phyloP scores from a whole-genome alignment of 495 filamentous ascomycete species.

The Lineolata rhizophorae region DNA sequence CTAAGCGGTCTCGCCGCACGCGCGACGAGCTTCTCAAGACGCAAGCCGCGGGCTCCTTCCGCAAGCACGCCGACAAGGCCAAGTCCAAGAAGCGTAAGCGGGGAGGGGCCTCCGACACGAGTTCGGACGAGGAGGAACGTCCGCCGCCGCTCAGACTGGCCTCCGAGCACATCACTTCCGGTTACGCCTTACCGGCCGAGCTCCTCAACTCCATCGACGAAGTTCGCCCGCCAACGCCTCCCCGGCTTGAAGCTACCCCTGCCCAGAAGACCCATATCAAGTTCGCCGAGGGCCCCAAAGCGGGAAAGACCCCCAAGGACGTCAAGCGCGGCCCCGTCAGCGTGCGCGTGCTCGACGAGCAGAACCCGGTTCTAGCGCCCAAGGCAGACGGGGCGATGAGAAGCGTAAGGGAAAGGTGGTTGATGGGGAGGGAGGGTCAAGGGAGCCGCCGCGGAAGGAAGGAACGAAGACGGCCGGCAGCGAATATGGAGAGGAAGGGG shows the following conservation, averaged over 20 bases:
- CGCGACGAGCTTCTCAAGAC: neutral
- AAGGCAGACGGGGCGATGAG: no score
- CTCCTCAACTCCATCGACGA: neutral
- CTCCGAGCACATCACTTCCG: neutral
- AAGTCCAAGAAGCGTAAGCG: neutral
- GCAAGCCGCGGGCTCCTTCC: neutral
- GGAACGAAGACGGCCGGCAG: no score
- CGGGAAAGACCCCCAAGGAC: neutral
- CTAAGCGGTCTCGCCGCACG: neutral
- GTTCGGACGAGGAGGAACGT: neutral
- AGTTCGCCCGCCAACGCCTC: neutral
- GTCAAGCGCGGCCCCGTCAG: conserved; percentile 1
- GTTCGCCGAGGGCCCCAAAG: neutral
- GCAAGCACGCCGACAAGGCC: no score
- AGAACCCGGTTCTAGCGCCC: neutral
- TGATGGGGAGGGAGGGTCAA: no score
- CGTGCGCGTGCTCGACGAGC: neutral
- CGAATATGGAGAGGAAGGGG: no score
- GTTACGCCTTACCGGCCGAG: neutral
- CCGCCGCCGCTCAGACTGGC: neutral
- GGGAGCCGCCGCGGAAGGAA: no score
- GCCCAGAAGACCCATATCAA: neutral
- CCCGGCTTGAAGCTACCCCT: neutral
- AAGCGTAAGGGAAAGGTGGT: no score
- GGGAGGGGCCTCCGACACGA: neutral